phyloP scores from a whole-genome alignment of 2,329 filamentous ascomycete species.

The Penicillium sp. region DNA sequence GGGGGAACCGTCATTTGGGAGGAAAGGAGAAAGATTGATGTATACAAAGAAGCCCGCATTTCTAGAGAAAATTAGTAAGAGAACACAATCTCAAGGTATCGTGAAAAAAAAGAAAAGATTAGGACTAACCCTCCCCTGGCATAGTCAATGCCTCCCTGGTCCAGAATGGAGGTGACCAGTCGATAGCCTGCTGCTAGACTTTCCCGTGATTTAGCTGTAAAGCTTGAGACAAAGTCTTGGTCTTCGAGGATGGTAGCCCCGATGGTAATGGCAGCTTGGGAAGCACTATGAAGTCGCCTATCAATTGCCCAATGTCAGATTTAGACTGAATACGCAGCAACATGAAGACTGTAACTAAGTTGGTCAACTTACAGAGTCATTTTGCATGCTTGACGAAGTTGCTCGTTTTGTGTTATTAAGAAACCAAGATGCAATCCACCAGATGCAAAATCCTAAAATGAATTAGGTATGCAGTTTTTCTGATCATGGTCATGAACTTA shows the following conservation, averaged over 20 bases:
- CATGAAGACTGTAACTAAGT: too few relatives aligned
- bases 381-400: constrained; percentile 28
- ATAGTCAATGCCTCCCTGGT: constrained; percentile 41
- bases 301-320: too few relatives aligned
- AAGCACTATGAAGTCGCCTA: constrained; percentile 30
- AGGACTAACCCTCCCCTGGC: constrained; percentile 29
- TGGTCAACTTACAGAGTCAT: constrained; percentile 22
- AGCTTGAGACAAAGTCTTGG: constrained; percentile 35
- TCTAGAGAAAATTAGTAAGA: constrained; percentile 11
- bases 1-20: constrained; percentile 27
- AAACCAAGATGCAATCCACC: constrained; percentile 32
- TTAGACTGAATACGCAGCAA: too few relatives aligned
- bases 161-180: constrained; percentile 34
- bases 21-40: constrained; percentile 44
- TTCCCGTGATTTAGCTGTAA: constrained; percentile 24
- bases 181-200: constrained; percentile 28
- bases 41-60: constrained; percentile 52
- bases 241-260: constrained; percentile 34
- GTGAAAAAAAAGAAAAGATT: not conserved
- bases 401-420: constrained; percentile 25
- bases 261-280: constrained; percentile 30
- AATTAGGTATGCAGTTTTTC: not conserved
- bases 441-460: constrained; percentile 30
- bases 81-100: not conserved
- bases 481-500: not conserved